phyloP scores from a whole-genome alignment of 345 rosid genomes.

The Populus deltoides region DNA sequence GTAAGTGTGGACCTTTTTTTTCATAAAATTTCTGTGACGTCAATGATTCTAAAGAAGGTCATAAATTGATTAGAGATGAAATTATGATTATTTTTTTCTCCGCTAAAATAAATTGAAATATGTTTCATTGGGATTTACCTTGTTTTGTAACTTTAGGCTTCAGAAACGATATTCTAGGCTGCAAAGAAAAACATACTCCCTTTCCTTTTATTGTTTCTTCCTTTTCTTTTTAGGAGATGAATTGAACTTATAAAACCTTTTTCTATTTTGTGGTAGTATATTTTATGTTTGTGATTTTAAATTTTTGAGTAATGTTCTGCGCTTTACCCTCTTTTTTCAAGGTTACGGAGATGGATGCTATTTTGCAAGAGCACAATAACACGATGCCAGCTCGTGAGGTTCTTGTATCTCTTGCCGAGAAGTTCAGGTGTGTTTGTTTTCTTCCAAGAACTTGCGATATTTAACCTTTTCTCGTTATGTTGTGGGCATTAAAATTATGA shows the following conservation, averaged over 20 bases:
- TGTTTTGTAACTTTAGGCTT: not conserved
- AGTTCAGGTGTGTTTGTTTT: slow-evolving; percentile 62
- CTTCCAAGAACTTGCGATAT: slow-evolving; percentile 1
- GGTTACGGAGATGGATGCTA: slow-evolving; percentile 95
- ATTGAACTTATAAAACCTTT: not conserved
- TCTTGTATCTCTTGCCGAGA: slow-evolving; percentile 79
- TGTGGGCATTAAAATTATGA: slow-evolving; percentile 3
- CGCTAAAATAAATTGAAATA: not conserved
- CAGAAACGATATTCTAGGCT: not conserved
- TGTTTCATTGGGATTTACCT: not conserved
- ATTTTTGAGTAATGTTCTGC: not conserved
- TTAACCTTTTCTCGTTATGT: not conserved
- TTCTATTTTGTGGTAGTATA: not conserved
- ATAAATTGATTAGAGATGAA: not conserved
- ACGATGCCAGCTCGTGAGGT: slow-evolving; percentile 72
- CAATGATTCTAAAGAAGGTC: not conserved
- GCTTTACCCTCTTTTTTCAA: slow-evolving; percentile 17
- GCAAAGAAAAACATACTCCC: not conserved
- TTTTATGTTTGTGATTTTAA: not conserved
- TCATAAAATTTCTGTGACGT: not conserved
- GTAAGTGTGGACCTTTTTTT: not conserved
- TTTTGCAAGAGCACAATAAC: slow-evolving; percentile 74
- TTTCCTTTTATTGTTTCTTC: not conserved
- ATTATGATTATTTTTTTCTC: not conserved
- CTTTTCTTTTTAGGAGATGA: not conserved